These are phyloP conservation scores for Limonium bicolor DNA, from an alignment of 148 eudicot species.

Conservation along the genomic window DNA sequence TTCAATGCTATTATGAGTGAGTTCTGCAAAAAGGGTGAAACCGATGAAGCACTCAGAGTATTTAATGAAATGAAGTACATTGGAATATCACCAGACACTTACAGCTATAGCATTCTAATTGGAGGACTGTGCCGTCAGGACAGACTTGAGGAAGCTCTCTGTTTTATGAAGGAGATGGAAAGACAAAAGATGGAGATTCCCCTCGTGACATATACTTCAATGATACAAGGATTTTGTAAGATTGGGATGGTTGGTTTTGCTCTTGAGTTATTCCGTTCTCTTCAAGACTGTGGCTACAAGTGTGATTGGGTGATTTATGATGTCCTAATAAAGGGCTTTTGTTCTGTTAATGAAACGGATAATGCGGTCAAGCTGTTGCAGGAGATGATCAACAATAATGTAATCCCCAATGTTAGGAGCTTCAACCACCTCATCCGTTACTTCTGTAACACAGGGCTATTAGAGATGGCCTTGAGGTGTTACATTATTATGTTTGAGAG, in stretches of 20 bases:
- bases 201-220: slow-evolving; percentile 21
- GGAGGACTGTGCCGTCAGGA: slow-evolving; percentile 23
- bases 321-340: slow-evolving; percentile 22
- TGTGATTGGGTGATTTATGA: slow-evolving; percentile 20
- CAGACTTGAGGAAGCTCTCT: slow-evolving; percentile 17
- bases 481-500: slow-evolving; percentile 15
- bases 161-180: slow-evolving; percentile 31
- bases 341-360: slow-evolving; percentile 22
- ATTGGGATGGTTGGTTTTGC: slow-evolving; percentile 23
- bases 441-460: slow-evolving; percentile 22
- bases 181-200: slow-evolving; percentile 22
- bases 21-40: slow-evolving; percentile 19
- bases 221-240: slow-evolving; percentile 21
- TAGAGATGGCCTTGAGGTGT: slow-evolving; percentile 18
- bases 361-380: slow-evolving; percentile 16
- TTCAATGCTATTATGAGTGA: slow-evolving; percentile 34
- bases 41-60: slow-evolving; percentile 15
- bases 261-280: slow-evolving; percentile 14
- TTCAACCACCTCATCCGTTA: slow-evolving; percentile 18
- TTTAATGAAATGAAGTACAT: slow-evolving; percentile 30
- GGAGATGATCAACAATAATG: slow-evolving; percentile 12
- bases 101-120: slow-evolving; percentile 34
- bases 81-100: slow-evolving; percentile 28
- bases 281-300: slow-evolving; percentile 19
- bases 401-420: slow-evolving; percentile 15